Evolutionary conservation across 1,284 basidiomycete genomes (phyloP).

Genomic region (Pyrrhoderma noxium): DNA sequence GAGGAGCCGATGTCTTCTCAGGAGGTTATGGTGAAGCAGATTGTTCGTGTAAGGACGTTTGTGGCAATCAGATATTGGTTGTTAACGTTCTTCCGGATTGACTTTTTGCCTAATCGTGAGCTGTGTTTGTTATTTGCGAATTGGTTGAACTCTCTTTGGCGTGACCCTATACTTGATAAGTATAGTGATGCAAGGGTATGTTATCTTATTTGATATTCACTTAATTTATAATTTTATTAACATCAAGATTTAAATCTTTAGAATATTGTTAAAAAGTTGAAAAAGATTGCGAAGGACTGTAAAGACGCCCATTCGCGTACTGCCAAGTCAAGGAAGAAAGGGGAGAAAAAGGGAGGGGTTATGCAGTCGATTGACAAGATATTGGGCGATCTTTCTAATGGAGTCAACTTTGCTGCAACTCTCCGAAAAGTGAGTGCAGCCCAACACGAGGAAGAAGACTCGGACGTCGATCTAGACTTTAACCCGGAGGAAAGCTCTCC

Average conservation of each 20-base stretch:
- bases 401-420: slow-evolving; percentile 49
- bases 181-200: slow-evolving; percentile 60
- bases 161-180: slow-evolving; percentile 58
- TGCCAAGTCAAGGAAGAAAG: slow-evolving; percentile 12
- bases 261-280: slow-evolving; percentile 73
- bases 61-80: slow-evolving; percentile 84
- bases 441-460: slow-evolving; percentile 44
- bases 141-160: slow-evolving; percentile 72
- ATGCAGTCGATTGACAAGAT: slow-evolving; percentile 18
- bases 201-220: slow-evolving; percentile 1
- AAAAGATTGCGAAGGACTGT: slow-evolving; percentile 74
- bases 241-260: too few relatives aligned
- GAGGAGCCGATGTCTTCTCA: slow-evolving; percentile 43
- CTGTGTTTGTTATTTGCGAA: slow-evolving; percentile 61
- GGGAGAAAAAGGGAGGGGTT: slow-evolving; percentile 13
- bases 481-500: slow-evolving; percentile 35
- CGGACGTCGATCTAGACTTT: slow-evolving; percentile 71
- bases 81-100: slow-evolving; percentile 78
- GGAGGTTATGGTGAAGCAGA: slow-evolving; percentile 61
- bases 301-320: slow-evolving; percentile 54
- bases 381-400: slow-evolving; percentile 24
- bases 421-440: slow-evolving; percentile 33
- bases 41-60: slow-evolving; percentile 81
- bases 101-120: slow-evolving; percentile 77
- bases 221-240: too few relatives aligned